Base-by-base conservation (phyloP, 2,329 filamentous ascomycete genomes). In the Trichoderma lentiforme region DNA sequence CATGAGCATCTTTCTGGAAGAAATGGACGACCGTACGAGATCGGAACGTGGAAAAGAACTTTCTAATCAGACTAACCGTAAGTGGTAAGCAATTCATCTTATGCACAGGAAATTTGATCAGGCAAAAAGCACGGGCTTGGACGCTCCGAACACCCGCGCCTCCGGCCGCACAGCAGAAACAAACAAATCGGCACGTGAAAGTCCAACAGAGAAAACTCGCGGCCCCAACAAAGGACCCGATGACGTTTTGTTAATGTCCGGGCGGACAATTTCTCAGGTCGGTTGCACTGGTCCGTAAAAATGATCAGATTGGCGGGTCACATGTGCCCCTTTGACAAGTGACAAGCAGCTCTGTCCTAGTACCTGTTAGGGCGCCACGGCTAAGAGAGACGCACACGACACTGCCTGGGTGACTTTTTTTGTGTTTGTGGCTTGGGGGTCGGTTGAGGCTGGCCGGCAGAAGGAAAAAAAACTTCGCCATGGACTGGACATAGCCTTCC, bases 291-390 rank as follows among this genome's bases (percentile, higher is more conserved):
- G 32, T 62, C 58, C 32, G 21, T 62, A 36, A 34, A 61, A 61
- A 62, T 56, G 61, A 72, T 67, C 71, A 70, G 34, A 72, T 51
- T 58, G 28, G 56, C 32, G 43, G 57, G 72, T 73, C 72, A 72
- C 72, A 73, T 73, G 72, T 43, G 53, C 24, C 30, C 64, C 58
- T 57, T 63, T 57, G 68, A 64, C 68, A 53, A 62, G 57, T 67
- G 64, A 67, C 64, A 28, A 57, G 47, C 64, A 51, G 34, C 34
- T 15, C 28, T 60, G 28, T 30, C 57, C 11, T 34, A 26, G 34
- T 61, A 24, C 71, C 24, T 30, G 15, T 51, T 36, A 24, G 66
- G 73, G 71, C 73, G 66, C 70, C 70, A 72, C 63, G 36, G 61
- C 57, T 43, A 63, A 32, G 58, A 51, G 56, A 32, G 58, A 51